A percentile compares a stretch with the other conserved stretches of the same genome.
These are phyloP conservation scores for Pichia thaimueangensis DNA, from an alignment of 805 yeast species.

Conservation along the genomic window DNA sequence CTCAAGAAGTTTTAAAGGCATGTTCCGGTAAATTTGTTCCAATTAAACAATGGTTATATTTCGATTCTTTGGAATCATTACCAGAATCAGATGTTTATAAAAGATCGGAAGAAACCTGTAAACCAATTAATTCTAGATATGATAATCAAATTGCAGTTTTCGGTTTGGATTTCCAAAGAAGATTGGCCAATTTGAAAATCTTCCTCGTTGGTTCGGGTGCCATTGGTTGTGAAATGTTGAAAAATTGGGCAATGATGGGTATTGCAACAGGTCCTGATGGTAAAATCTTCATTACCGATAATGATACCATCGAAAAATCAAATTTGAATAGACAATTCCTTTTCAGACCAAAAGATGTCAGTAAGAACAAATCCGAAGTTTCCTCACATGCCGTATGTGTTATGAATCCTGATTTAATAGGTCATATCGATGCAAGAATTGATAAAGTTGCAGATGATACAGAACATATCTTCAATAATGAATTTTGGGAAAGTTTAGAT, in stretches of 20 bases:
- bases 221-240: constrained; percentile 97
- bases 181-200: constrained; percentile 68
- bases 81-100: constrained; percentile 54
- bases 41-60: constrained; percentile 83
- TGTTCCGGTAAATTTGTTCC: constrained; percentile 96
- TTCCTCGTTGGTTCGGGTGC: constrained; percentile 98
- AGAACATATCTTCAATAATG: constrained; percentile 76
- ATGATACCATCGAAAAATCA: constrained; percentile 91
- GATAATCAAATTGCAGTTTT: constrained; percentile 95
- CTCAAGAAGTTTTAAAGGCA: constrained; percentile 94
- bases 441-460: constrained; percentile 95
- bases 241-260: constrained; percentile 97
- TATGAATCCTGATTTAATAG: constrained; percentile 81
- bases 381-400: constrained; percentile 77
- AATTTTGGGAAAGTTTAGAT: constrained; percentile 78
- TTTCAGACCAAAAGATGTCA: constrained; percentile 93
- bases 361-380: constrained; percentile 80
- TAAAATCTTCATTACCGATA: constrained; percentile 79
- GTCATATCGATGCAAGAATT: constrained; percentile 66
- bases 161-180: constrained; percentile 71
- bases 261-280: constrained; percentile 90
- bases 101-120: constrained; percentile 65
- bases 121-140: constrained; percentile 75
- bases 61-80: constrained; percentile 87
- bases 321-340: constrained; percentile 94